Base-by-base conservation (phyloP, 1,139 yeast species). In the Zygosaccharomyces pseudobailii region DNA sequence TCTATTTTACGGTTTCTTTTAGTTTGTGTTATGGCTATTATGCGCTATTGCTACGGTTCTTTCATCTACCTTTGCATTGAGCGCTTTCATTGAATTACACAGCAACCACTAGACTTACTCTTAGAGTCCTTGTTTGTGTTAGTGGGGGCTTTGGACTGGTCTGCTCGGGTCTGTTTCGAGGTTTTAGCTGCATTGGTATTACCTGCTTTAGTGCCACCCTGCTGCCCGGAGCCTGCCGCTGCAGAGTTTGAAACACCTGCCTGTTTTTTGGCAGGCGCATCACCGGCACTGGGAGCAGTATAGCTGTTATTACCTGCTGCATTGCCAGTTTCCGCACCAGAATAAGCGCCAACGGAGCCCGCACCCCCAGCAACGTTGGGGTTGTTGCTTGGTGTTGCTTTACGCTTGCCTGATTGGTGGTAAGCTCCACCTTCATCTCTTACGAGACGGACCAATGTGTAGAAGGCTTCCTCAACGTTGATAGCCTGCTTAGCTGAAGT, bases 381-480 rank as follows among this genome's bases (percentile, higher is more conserved):
- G 23, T 39, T 34, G 42, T 48, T 34, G 34, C 23, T 37, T 30
- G 40, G 44, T 9, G 46, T 46, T n/a, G 23, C 46, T 22, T 46
- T 49, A 10, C 46, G 49, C 22, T 43, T 43, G 3, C 48, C 30
- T 19, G 45, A 50, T 45, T 54, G 50, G 43, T 63, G 67, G 49
- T 55, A 62, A n/a, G 52, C 50, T 21, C 61, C 67, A 22, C 68
- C 67, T 34, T 59, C 69, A 51, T 75, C 73, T 55, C 84, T 72
- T 48, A 85, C 82, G 42, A 77, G 75, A 54, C 90, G 75, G 7
- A 85, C 94, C 54, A 87, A 72, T 36, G 81, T 84, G 62, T 76
- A 84, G 67, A 94, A 92, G 2, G 95, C 88, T 61, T 88, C 95
- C 66, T 92, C 97, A 45, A 94, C 97, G 61, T 92, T 90, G 65